Base-by-base conservation (phyloP, 2,329 filamentous ascomycete species). In the Exophiala sideris region DNA sequence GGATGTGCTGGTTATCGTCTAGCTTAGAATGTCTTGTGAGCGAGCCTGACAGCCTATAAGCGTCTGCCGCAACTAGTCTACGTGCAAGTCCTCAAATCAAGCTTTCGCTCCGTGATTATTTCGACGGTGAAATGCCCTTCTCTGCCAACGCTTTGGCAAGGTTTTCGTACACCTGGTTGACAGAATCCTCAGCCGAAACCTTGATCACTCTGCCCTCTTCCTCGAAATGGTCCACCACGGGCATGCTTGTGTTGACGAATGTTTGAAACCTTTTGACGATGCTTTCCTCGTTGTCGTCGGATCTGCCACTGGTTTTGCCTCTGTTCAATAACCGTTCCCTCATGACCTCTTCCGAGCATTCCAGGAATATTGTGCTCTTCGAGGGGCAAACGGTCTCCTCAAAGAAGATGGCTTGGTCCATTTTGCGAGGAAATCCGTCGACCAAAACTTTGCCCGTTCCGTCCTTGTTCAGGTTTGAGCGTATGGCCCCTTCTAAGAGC, bases 241-340 rank as follows among this genome's bases (percentile, higher is more conserved):
- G 94, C 92, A 97, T 96, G 75, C 90, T 96, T 2, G 91, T 96
- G 74, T 97, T 91, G 65, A 95, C 78, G 69, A 97, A 99, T 3
- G 87, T 91, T 68, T 84, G 85, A 80, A 99, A 99, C 53, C 94
- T 83, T 85, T 99, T 99, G 77, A 88, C 87, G 71, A 97, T 99
- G 67, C 86, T 91, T 74, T 96, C 94, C 52, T 85, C 87, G 70
- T 99, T 99, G 76, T 99, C 94, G 72, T 99, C 94, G 47, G 87
- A 78, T 61, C 94, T 82, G 39, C 94, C 94, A 67, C 87, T 91
- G 12, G 92, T 97, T 84, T 96, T 89, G 59, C 92, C 94, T 47
- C 92, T 82, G 76, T 96, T 87, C 62, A 97, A 74, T 62, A 99
- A 76, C 29, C 92, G 82, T 67, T 80, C 73, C 77, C 92, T 82